phyloP scores from a whole-genome alignment of 805 yeast species.

The Ogataea dorogensis region DNA sequence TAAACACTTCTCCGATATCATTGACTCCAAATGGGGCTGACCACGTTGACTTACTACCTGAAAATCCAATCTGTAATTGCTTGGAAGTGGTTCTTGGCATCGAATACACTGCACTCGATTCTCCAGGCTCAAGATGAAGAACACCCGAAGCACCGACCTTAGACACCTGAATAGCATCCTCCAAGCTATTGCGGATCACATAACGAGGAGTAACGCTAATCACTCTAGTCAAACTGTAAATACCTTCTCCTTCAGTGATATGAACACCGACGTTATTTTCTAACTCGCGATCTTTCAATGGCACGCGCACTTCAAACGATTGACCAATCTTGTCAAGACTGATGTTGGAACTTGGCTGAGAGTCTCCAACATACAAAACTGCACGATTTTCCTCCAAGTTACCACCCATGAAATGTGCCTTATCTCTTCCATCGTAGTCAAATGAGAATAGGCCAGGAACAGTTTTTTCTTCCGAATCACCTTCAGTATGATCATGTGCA shows the following conservation, averaged over 20 bases:
- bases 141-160: constrained; percentile 65
- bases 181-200: constrained; percentile 62
- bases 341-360: constrained; percentile 68
- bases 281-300: constrained; percentile 45
- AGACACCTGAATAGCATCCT: constrained; percentile 54
- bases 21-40: constrained; percentile 84
- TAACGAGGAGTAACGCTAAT: constrained; percentile 83
- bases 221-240: constrained; percentile 71
- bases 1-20: constrained; percentile 77
- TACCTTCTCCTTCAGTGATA: constrained; percentile 82
- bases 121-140: constrained; percentile 45
- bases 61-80: constrained; percentile 58
- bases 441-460: constrained; percentile 86
- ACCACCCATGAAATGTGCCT: constrained; percentile 26
- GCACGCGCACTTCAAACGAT: constrained; percentile 50
- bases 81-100: constrained; percentile 56
- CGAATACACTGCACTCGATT: constrained; percentile 59
- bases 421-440: constrained; percentile 46
- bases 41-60: constrained; percentile 63
- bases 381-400: constrained; percentile 60
- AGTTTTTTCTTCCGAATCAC: constrained; percentile 30
- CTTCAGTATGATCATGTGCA: constrained; percentile 24
- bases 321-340: constrained; percentile 93
- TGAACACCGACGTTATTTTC: constrained; percentile 77
- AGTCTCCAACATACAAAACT: constrained; percentile 59